A percentile compares a stretch with the other conserved stretches of the same genome.
These are phyloP conservation scores for Tilletia caries DNA, from an alignment of 1,284 basidiomycete species.

Conservation along the genomic window DNA sequence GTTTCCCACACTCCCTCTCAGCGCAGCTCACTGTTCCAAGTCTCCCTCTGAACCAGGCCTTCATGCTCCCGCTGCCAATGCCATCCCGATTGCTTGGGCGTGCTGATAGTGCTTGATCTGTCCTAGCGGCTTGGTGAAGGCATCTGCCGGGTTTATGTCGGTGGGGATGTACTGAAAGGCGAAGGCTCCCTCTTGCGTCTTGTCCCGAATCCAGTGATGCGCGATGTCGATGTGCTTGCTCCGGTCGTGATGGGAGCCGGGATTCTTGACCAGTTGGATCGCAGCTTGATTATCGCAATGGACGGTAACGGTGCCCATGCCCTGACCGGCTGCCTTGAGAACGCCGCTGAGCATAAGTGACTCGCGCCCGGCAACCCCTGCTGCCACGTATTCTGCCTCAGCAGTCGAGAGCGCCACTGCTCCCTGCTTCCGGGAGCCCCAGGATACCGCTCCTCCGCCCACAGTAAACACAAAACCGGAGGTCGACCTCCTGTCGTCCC, in stretches of 20 bases:
- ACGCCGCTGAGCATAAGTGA: not conserved
- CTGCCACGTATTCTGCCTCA: too few relatives aligned
- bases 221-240: too few relatives aligned
- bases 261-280: not conserved
- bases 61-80: too few relatives aligned
- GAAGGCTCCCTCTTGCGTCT: too few relatives aligned
- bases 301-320: not conserved
- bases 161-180: not conserved
- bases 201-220: too few relatives aligned
- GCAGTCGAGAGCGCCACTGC: too few relatives aligned
- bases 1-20: not conserved
- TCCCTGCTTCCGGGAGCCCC: too few relatives aligned
- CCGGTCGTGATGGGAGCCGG: not conserved
- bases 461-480: slow-evolving; percentile 19
- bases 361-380: too few relatives aligned
- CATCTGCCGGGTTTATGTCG: not conserved
- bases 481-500: slow-evolving; percentile 15
- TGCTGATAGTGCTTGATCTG: not conserved
- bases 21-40: too few relatives aligned
- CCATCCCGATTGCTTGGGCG: too few relatives aligned
- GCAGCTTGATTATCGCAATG: not conserved
- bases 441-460: slow-evolving; percentile 13
- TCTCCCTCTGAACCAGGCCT: too few relatives aligned
- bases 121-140: slow-evolving; percentile 10
- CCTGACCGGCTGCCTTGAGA: not conserved